These are phyloP conservation scores for Mrakia hoshinonis DNA, from an alignment of 768 basidiomycete genomes.

Conservation along the genomic window DNA sequence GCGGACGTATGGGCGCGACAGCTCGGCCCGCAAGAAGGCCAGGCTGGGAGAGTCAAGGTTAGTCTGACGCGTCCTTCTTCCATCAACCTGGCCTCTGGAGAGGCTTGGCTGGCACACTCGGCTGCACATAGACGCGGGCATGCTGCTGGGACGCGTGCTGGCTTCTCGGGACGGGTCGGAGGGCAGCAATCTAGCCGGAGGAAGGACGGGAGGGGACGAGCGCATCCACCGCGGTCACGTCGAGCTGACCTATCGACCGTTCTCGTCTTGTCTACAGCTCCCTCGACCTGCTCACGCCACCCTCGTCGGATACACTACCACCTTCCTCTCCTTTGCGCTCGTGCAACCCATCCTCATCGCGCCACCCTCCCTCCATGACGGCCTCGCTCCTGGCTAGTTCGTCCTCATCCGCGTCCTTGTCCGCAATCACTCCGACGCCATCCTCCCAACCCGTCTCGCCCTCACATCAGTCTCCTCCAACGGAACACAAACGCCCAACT, in stretches of 20 bases:
- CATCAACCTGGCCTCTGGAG: neutral
- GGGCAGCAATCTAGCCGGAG: too few species aligned
- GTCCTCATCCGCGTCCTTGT: neutral
- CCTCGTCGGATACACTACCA: neutral
- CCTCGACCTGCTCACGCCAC: neutral
- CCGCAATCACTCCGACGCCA: too few species aligned
- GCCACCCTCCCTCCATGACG: neutral
- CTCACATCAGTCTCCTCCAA: too few species aligned
- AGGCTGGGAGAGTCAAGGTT: neutral
- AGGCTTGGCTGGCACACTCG: neutral
- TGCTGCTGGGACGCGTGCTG: too few species aligned
- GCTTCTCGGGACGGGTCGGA: too few species aligned
- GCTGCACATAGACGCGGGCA: too few species aligned
- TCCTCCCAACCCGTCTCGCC: too few species aligned
- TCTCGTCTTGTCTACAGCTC: neutral
- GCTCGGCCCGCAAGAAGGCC: slow-evolving; percentile 4
- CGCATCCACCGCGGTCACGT: neutral
- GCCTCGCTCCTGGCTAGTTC: neutral
- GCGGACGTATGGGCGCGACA: neutral
- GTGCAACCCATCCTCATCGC: neutral
- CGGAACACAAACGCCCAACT: neutral
- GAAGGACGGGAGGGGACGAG: neutral
- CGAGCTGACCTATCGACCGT: neutral
- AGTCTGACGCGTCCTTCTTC: neutral
- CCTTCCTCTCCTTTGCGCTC: neutral